Evolutionary conservation across 164 flowering plant genomes (phyloP).

Genomic region (Aristolochia californica): DNA sequence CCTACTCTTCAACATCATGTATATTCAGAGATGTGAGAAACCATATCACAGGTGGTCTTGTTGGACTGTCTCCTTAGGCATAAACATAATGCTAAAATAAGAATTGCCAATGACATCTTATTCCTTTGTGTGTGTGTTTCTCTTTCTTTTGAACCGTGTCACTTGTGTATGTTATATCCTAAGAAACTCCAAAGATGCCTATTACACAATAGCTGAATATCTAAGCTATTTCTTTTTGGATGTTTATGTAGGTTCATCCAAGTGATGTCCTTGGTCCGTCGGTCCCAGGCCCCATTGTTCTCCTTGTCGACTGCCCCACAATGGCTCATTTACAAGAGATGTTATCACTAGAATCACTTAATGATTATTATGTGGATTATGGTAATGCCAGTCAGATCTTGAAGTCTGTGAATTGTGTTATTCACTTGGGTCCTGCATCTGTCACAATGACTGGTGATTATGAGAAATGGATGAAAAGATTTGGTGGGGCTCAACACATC

Average conservation of each 20-base stretch:
- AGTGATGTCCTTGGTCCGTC: slow-evolving; percentile 92
- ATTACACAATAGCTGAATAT: too few relatives aligned
- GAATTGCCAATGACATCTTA: background rate
- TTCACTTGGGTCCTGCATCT: slow-evolving; percentile 73
- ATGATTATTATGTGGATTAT: slow-evolving; percentile 39
- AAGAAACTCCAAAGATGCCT: too few relatives aligned
- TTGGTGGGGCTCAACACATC: slow-evolving; percentile 76
- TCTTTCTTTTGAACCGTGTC: background rate
- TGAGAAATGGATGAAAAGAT: slow-evolving; percentile 81
- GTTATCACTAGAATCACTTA: slow-evolving; percentile 39
- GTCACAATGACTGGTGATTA: slow-evolving; percentile 39
- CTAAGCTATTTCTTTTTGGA: background rate
- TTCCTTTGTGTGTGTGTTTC: background rate
- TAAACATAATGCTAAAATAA: too few relatives aligned
- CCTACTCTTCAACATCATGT: too few relatives aligned
- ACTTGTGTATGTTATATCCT: too few relatives aligned
- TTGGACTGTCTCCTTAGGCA: too few relatives aligned
- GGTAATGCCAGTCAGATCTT: slow-evolving; percentile 11
- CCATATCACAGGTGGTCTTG: too few relatives aligned
- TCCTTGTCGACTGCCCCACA: slow-evolving; percentile 90
- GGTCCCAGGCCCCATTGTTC: slow-evolving; percentile 82
- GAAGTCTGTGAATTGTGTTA: slow-evolving; percentile 62
- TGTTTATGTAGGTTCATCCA: slow-evolving; percentile 67
- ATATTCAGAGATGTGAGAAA: too few relatives aligned
- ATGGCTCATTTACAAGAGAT: slow-evolving; percentile 46